Base-by-base conservation (phyloP, 768 basidiomycete genomes). In the Kwoniella mangroviensis region DNA sequence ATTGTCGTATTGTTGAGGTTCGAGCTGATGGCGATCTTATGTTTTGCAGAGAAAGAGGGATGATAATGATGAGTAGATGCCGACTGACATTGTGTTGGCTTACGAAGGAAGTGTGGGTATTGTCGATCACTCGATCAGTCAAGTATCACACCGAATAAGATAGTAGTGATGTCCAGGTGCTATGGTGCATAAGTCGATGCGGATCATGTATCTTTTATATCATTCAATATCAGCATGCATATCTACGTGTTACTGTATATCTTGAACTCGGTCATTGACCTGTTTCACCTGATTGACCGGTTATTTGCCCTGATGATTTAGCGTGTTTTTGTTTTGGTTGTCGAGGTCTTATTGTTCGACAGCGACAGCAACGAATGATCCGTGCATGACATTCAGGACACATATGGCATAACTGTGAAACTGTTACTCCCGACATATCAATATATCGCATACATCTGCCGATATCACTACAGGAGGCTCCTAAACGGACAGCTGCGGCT, bases 21-120 rank as follows among this genome's bases (percentile, higher is more conserved):
- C 28, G 56, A 57, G 17, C 24, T 42, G 53, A 56, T 24, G 15
- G n/a, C n/a, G 11, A 17, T 57, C 0, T 6, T 24, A 49, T 67
- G 21, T 28, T 28, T 12, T 49, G 28, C 42, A 67, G 70, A 49
- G 70, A 22, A 71, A 71, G 60, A 15, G 70, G 34, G 70, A 71
- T 40, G 70, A 71, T 49, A 49, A 49, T 40, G 63, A 70, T 28
- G 69, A 70, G 28, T 65, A 70, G 45, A 24, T 26, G 34, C 34
- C n/a, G 15, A 19, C 2, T 22, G 56, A 17, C 6, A 34, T 5
- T 7, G 34, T 34, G 22, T 21, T n/a, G 22, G 24, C 13, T 17
- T 26, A 22, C 0, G 54, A 22, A 26, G 12, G 24, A 55, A 24
- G 54, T 28, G 28, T 28, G 34, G 34, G 34, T 34, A 34, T 34